Percentiles rank a stretch among this genome's conserved stretches.
These are phyloP conservation scores for Byssothecium circinans DNA, from an alignment of 2,329 filamentous ascomycete species.

Conservation along the genomic window DNA sequence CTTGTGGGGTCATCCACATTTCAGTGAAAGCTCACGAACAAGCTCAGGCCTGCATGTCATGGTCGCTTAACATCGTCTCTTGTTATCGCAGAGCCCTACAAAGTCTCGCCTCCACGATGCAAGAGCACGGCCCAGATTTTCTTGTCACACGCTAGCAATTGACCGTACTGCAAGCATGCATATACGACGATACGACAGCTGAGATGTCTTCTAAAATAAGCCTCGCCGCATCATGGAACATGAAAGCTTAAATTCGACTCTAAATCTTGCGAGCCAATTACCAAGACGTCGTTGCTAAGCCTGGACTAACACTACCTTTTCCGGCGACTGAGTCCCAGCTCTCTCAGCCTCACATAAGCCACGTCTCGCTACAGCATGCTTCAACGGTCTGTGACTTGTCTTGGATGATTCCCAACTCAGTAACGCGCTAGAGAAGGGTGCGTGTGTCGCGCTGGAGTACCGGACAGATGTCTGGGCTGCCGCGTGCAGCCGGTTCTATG, in stretches of 20 bases:
- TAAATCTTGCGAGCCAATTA: not conserved
- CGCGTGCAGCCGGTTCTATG: too few relatives aligned
- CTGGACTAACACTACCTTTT: not conserved
- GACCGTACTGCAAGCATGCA: too few relatives aligned
- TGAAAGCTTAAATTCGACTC: constrained; percentile 3
- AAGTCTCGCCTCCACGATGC: too few relatives aligned
- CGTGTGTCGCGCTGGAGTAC: too few relatives aligned
- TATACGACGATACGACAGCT: not conserved
- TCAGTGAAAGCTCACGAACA: too few relatives aligned
- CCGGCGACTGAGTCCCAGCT: not conserved
- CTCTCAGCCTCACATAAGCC: constrained; percentile 1
- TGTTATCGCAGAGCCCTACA: not conserved
- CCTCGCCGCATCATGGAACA: not conserved
- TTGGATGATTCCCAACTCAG: too few relatives aligned
- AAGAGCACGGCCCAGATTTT: too few relatives aligned
- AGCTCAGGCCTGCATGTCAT: too few relatives aligned
- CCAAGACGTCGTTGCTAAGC: not conserved
- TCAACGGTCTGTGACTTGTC: too few relatives aligned
- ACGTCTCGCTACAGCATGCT: not conserved
- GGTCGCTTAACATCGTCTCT: not conserved
- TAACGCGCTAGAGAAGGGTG: too few relatives aligned
- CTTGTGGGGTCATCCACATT: too few relatives aligned
- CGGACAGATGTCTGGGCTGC: too few relatives aligned
- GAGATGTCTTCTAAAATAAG: not conserved
- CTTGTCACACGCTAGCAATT: not conserved